Percentiles rank a stretch among this genome's conserved stretches.
Evolutionary conservation across 495 filamentous ascomycete genomes (phyloP).

Genomic region (Schizothecium vesticola): DNA sequence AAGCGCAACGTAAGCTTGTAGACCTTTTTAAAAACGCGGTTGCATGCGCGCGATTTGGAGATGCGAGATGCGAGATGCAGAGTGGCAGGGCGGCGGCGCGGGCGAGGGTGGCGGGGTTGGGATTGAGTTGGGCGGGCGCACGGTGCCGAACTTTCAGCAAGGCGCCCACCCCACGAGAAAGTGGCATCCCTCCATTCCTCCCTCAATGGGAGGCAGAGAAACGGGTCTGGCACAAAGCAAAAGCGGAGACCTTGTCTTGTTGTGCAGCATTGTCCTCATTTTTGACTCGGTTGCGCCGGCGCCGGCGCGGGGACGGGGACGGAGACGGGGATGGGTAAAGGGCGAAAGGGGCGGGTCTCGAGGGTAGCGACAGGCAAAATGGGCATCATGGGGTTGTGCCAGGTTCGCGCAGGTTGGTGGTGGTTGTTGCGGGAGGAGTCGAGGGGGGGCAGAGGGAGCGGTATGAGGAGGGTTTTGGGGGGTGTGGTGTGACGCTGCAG

Average conservation of each 20-base stretch:
- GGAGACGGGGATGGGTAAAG: background rate
- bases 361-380: constrained; percentile 3
- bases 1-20: constrained; percentile 2
- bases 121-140: constrained; percentile 16
- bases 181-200: background rate
- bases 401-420: background rate
- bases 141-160: constrained; percentile 32
- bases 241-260: constrained; percentile 50
- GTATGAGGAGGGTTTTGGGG: constrained; percentile 8
- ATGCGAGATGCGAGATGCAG: constrained; percentile 5
- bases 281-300: constrained; percentile 15
- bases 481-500: constrained; percentile 18
- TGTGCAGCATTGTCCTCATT: constrained; percentile 36
- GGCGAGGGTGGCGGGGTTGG: constrained; percentile 24
- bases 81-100: constrained; percentile 1
- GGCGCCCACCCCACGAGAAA: background rate
- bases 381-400: background rate
- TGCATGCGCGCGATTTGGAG: constrained; percentile 3
- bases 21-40: background rate
- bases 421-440: constrained; percentile 15
- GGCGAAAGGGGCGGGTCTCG: background rate
- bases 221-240: constrained; percentile 14
- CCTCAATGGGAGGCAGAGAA: background rate
- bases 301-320: constrained; percentile 7
- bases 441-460: constrained; percentile 8